These are phyloP conservation scores for Yarrowia sp. DNA, from an alignment of 805 yeast species.

Conservation along the genomic window DNA sequence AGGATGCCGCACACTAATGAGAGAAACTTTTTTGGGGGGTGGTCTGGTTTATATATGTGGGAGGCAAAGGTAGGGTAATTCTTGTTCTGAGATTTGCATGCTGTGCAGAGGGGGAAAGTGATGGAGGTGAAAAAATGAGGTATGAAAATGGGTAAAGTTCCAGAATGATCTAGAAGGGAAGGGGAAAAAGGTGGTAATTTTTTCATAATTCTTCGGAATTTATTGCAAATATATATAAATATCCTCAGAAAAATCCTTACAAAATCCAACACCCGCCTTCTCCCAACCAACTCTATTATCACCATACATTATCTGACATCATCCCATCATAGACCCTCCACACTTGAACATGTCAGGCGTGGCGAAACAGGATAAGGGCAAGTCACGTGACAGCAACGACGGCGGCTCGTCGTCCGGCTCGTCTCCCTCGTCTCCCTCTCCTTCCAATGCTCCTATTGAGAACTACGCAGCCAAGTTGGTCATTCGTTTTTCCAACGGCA, in stretches of 20 bases:
- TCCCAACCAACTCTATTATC: background rate
- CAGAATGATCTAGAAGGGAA: background rate
- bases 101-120: background rate
- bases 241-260: background rate
- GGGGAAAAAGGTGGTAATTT: background rate
- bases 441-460: background rate
- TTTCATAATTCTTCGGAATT: background rate
- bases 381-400: constrained; percentile 24
- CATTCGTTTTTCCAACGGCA: constrained; percentile 58
- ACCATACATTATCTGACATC: constrained; percentile 6
- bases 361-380: constrained; percentile 3
- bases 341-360: background rate
- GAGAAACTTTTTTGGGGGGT: constrained; percentile 42
- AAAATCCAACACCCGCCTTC: background rate
- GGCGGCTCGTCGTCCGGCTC: constrained; percentile 10
- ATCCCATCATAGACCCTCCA: background rate
- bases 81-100: constrained; percentile 17
- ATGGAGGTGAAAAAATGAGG: too few species aligned
- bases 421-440: background rate
- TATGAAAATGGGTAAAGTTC: background rate
- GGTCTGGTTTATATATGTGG: constrained; percentile 20
- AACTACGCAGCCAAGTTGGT: constrained; percentile 42
- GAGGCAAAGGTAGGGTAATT: constrained; percentile 28
- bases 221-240: too few species aligned
- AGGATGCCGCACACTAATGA: constrained; percentile 70